Base-by-base conservation (phyloP, 495 filamentous ascomycete genomes). In the Penicillium lagena region DNA sequence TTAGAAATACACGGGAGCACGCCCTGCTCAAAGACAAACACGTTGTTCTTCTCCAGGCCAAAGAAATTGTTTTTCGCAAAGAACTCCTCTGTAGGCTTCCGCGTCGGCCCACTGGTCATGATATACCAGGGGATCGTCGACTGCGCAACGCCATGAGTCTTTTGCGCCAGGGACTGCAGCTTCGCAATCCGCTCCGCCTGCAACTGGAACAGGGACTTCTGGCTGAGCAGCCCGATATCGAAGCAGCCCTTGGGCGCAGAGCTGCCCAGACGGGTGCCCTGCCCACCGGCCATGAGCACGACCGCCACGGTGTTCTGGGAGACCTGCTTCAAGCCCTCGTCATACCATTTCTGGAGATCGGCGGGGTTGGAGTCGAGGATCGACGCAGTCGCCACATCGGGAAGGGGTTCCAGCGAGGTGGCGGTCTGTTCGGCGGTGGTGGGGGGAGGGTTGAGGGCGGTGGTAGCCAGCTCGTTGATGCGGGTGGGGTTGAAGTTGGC, bases 81-180 rank as follows among this genome's bases (percentile, higher is more conserved):
- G 73, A 90, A 99, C 43, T 84, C 77, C 76, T 95, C 87, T 7
- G 93, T 99, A 9, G 90, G 86, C 42, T 80, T 79, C 52, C 90
- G 79, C 10, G 93, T 99, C n/a, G 93, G 94, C 9, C 93, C 93
- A 54, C 89, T 95, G 48, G 93, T 99, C 93, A 99, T 99, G 58
- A 99, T 85, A 70, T 97, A 99, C 93, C 93, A 99, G 7, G 93
- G 94, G 29, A 99, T 82, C 7, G 83, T 77, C 29, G 86, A 84
- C 46, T 78, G 74, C 51, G 71, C 63, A 46, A 80, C 82, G 12
- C 78, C 77, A 39, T 82, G 75, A 47, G 78, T 73, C 72, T 86
- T 82, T 42, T 78, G 70, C n/a, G 90, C 90, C 43, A 97, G 68
- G 43, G 79, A 59, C 66, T 97, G 87, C n/a, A 96, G 67, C 72